A percentile compares a stretch with the other conserved stretches of the same genome.
phyloP scores from a whole-genome alignment of 2,329 filamentous ascomycete species.

The Colletotrichum tabaci region DNA sequence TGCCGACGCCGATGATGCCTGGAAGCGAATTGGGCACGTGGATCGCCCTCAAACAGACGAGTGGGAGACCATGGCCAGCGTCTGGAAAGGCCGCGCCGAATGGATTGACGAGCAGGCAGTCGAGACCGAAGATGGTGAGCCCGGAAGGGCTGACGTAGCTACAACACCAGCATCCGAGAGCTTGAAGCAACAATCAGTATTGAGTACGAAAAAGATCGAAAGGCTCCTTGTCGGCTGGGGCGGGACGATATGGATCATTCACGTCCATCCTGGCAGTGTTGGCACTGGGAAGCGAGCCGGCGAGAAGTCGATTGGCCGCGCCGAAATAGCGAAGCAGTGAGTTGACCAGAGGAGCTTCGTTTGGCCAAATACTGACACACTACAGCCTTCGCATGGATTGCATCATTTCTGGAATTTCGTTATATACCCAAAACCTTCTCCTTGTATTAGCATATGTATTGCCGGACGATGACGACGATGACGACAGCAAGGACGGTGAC shows the following conservation, averaged over 20 bases:
- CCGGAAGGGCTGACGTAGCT: constrained; percentile 50
- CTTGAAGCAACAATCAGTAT: constrained; percentile 64
- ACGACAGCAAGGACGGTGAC: constrained; percentile 64
- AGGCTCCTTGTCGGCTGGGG: constrained; percentile 96
- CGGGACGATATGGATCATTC: constrained; percentile 94
- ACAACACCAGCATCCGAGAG: constrained; percentile 63
- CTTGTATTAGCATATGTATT: constrained; percentile 93
- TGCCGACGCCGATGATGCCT: constrained; percentile 84
- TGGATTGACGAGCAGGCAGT: constrained; percentile 91
- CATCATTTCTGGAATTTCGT: constrained; percentile 95
- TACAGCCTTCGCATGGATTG: constrained; percentile 92
- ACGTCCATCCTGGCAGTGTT: constrained; percentile 84
- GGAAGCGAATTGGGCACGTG: constrained; percentile 95
- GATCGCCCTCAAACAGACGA: constrained; percentile 87
- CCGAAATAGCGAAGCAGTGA: constrained; percentile 94
- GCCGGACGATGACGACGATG: constrained; percentile 79
- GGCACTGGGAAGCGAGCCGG: constrained; percentile 77
- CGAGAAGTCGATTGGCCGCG: constrained; percentile 81
- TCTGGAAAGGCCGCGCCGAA: constrained; percentile 93
- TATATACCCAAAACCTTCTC: constrained; percentile 94
- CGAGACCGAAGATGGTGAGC: constrained; percentile 77
- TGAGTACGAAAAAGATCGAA: constrained; percentile 71
- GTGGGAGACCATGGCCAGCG: constrained; percentile 96
- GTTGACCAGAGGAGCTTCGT: constrained; percentile 52
- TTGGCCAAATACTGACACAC: constrained; percentile 47